Evolutionary conservation across 1,284 basidiomycete genomes (phyloP).

Genomic region (Ceratorhiza oryzae-sativae): DNA sequence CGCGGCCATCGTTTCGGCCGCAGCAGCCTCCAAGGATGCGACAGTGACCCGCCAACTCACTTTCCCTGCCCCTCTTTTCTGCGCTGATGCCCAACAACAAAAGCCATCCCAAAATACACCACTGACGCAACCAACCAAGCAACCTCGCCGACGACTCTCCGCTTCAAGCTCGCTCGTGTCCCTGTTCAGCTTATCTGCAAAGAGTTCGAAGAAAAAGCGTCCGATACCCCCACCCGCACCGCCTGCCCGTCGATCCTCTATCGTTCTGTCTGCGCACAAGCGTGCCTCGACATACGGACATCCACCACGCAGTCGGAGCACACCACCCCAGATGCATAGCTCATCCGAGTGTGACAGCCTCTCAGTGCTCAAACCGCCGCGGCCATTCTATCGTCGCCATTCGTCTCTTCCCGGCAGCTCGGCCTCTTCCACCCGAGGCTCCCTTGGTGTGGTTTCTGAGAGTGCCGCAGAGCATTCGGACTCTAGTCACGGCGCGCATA

Average conservation of each 20-base stretch:
- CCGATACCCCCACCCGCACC: slow-evolving; percentile 14
- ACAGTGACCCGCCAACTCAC: slow-evolving; percentile 56
- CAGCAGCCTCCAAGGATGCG: slow-evolving; percentile 55
- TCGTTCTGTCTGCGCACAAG: slow-evolving; percentile 30
- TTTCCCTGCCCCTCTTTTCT: slow-evolving; percentile 69
- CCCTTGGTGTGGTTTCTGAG: slow-evolving; percentile 20
- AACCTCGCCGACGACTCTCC: background rate
- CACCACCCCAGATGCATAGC: background rate
- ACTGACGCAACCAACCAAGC: slow-evolving; percentile 22
- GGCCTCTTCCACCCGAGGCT: slow-evolving; percentile 27
- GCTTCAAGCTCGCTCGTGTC: background rate
- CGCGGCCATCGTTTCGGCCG: slow-evolving; percentile 21
- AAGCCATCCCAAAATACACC: slow-evolving; percentile 19
- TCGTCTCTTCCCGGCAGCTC: slow-evolving; percentile 32
- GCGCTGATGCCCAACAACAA: slow-evolving; percentile 45
- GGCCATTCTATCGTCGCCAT: background rate
- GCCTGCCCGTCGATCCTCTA: slow-evolving; percentile 28
- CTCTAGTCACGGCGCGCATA: background rate
- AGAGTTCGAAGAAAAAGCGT: background rate
- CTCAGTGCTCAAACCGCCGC: slow-evolving; percentile 9
- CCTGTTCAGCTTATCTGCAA: background rate
- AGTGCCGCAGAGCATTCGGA: background rate
- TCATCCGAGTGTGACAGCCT: background rate
- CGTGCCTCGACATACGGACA: slow-evolving; percentile 9
- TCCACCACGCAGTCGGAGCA: slow-evolving; percentile 12